phyloP scores from a whole-genome alignment of 495 filamentous ascomycete species.

The Aspergillus coremiiformis region DNA sequence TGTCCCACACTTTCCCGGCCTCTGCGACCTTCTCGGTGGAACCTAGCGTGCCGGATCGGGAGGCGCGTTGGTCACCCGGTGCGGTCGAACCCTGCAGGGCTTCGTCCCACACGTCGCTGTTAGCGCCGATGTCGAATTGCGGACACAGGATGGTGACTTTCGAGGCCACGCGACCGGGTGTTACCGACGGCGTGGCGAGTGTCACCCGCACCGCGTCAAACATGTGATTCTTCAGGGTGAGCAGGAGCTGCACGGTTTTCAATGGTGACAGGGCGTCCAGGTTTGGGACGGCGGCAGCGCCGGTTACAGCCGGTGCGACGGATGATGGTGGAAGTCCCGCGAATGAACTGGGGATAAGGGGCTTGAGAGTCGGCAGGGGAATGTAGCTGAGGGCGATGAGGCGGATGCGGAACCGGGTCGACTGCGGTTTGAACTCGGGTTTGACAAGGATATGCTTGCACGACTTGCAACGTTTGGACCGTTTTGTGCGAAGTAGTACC shows the following conservation, averaged over 20 bases:
- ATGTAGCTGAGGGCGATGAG: constrained; percentile 86
- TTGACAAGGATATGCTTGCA: constrained; percentile 95
- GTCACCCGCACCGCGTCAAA: constrained; percentile 85
- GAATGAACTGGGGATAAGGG: constrained; percentile 43
- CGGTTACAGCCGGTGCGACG: constrained; percentile 18
- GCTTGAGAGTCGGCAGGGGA: constrained; percentile 65
- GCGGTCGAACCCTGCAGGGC: constrained; percentile 51
- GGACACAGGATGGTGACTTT: constrained; percentile 91
- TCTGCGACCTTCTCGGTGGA: constrained; percentile 58
- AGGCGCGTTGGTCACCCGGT: not conserved
- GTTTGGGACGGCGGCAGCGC: constrained; percentile 24
- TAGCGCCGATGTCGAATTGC: constrained; percentile 89
- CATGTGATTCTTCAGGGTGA: constrained; percentile 88
- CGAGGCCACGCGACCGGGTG: constrained; percentile 66
- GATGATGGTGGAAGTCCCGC: constrained; percentile 14
- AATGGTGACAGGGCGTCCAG: constrained; percentile 53
- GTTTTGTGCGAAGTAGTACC: constrained; percentile 78
- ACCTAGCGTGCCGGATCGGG: constrained; percentile 10
- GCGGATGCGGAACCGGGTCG: constrained; percentile 80
- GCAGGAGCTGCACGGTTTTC: constrained; percentile 68
- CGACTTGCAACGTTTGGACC: constrained; percentile 81
- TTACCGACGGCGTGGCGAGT: constrained; percentile 74
- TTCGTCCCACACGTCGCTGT: constrained; percentile 94
- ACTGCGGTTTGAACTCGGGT: constrained; percentile 82
- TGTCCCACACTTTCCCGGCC: constrained; percentile 91